Conservation (phyloP, 2,329 filamentous ascomycete genomes). For the Aspergillus sp. region DNA sequence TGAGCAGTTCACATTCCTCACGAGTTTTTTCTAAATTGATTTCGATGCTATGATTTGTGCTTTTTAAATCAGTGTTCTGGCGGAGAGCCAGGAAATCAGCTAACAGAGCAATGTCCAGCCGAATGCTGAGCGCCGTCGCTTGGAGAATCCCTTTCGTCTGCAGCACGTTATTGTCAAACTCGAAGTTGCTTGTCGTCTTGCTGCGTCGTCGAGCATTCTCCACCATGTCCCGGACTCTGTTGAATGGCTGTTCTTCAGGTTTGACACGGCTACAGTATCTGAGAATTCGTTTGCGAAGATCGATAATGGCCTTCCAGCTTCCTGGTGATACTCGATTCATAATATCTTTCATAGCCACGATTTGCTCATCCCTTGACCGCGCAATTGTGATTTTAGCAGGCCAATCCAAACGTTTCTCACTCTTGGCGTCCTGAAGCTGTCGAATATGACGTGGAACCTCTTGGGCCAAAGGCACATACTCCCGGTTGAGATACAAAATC, state of each 20-base stretch:
- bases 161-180: conserved; percentile 25
- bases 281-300: conserved; percentile 23
- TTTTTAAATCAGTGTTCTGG: conserved; percentile 4
- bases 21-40: conserved; percentile 31
- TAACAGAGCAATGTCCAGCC: conserved; percentile 47
- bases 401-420: neutral
- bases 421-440: conserved; percentile 16
- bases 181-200: conserved; percentile 14
- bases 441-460: conserved; percentile 21
- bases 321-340: conserved; percentile 15
- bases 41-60: neutral
- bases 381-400: conserved; percentile 4
- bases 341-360: conserved; percentile 16
- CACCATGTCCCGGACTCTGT: conserved; percentile 30
- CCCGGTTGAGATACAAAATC: conserved; percentile 48
- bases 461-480: conserved; percentile 38
- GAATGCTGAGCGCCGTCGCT: conserved; percentile 42
- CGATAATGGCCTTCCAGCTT: conserved; percentile 19
- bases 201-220: conserved; percentile 24
- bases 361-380: conserved; percentile 16
- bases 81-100: conserved; percentile 36
- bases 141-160: conserved; percentile 38
- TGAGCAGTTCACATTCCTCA: conserved; percentile 37
- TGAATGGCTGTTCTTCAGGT: conserved; percentile 36
- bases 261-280: conserved; percentile 28